Percentiles rank a stretch among this genome's conserved stretches.
Evolutionary conservation across 176 grass and related monocot genomes (phyloP).

Genomic region (Oryza glaberrima): DNA sequence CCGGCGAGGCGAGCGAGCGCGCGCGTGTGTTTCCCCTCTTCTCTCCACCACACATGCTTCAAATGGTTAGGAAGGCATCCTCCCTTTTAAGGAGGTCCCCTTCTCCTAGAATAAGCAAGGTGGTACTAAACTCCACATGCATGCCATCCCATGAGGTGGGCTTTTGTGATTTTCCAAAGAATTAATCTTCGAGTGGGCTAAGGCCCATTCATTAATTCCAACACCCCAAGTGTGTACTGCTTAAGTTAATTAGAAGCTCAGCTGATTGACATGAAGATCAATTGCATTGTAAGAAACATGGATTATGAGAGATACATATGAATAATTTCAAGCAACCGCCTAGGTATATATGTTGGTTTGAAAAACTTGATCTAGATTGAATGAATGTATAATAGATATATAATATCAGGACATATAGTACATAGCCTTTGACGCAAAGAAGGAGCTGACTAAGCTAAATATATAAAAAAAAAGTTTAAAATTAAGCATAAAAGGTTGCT

Average conservation of each 20-base stretch:
- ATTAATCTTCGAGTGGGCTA: too few species aligned
- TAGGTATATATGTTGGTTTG: not conserved
- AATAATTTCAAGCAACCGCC: not conserved
- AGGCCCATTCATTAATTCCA: too few species aligned
- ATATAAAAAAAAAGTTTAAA: not conserved
- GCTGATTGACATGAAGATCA: not conserved
- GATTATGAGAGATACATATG: not conserved
- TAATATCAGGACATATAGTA: too few species aligned
- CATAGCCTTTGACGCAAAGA: not conserved
- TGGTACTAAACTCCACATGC: too few species aligned
- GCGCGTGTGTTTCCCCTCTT: too few species aligned
- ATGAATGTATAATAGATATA: not conserved
- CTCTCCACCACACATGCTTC: too few species aligned
- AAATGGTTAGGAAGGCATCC: too few species aligned
- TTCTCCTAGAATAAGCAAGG: too few species aligned
- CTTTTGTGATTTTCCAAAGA: too few species aligned
- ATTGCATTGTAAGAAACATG: conserved; percentile 6
- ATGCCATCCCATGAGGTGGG: too few species aligned
- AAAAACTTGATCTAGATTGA: not conserved
- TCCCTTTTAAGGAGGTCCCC: too few species aligned
- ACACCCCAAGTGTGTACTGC: not conserved
- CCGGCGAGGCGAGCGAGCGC: too few species aligned
- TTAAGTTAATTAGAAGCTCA: not conserved
- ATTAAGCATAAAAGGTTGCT: not conserved
- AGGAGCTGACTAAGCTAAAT: not conserved